Conservation (phyloP, 345 rosid genomes). For the Populus tremula region DNA sequence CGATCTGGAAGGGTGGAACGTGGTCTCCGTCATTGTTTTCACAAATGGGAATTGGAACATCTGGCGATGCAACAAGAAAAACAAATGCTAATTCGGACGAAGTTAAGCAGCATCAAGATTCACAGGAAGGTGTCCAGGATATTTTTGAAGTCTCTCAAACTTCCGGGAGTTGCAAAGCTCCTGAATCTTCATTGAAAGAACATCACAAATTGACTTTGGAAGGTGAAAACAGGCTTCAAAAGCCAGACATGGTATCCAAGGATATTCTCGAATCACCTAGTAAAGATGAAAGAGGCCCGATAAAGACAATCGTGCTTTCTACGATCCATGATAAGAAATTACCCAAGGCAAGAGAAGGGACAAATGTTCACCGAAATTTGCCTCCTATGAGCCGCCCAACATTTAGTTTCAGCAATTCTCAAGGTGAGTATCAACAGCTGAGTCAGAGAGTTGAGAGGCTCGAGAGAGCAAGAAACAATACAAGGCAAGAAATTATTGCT, state of each 20-base stretch:
- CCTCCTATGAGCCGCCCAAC: conserved; percentile 10
- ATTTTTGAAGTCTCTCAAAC: conserved; percentile 60
- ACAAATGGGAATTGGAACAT: conserved; percentile 29
- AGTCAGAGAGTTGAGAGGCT: conserved; percentile 44
- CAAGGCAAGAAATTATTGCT: conserved; percentile 34
- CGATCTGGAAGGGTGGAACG: conserved; percentile 33
- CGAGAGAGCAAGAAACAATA: conserved; percentile 37
- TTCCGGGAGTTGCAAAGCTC: conserved; percentile 18
- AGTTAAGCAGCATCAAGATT: conserved; percentile 25
- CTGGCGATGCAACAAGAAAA: conserved; percentile 28
- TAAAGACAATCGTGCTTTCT: conserved; percentile 33
- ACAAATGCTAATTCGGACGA: conserved; percentile 24
- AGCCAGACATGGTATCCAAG: conserved; percentile 22
- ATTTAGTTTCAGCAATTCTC: not conserved
- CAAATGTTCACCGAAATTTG: conserved; percentile 12
- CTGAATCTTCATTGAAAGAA: conserved; percentile 9
- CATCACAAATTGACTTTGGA: conserved; percentile 19
- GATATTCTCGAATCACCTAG: conserved; percentile 15
- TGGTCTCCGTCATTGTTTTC: conserved; percentile 39
- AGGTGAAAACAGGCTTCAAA: conserved; percentile 37
- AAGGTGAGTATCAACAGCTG: conserved; percentile 31
- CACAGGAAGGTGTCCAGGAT: conserved; percentile 43
- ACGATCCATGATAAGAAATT: conserved; percentile 23
- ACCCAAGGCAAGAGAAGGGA: conserved; percentile 24
- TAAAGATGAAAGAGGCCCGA: conserved; percentile 25